Evolutionary conservation across 177 flowering plant genomes (phyloP).

Genomic region (Tripterygium wilfordii): DNA sequence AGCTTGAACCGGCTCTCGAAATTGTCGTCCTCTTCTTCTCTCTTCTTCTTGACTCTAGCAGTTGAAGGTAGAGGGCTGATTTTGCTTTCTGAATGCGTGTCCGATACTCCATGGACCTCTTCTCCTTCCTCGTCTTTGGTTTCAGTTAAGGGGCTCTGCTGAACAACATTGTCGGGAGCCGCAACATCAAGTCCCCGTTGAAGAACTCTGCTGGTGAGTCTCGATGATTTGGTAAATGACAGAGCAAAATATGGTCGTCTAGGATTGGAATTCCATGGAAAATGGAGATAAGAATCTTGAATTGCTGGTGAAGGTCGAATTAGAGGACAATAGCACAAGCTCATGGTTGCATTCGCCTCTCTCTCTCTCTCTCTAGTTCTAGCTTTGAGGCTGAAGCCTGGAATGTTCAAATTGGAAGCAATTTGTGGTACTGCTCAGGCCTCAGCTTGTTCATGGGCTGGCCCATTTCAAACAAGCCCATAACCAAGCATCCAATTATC

Average conservation of each 20-base stretch:
- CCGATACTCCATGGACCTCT: constrained; percentile 18
- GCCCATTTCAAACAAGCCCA: too few relatives aligned
- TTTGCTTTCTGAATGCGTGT: constrained; percentile 9
- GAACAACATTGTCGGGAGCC: constrained; percentile 11
- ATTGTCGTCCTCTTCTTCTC: constrained; percentile 22
- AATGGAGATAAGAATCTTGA: constrained; percentile 6
- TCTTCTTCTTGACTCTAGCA: constrained; percentile 23
- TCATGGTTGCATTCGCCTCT: constrained; percentile 11
- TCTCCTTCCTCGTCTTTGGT: constrained; percentile 4
- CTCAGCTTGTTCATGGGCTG: too few relatives aligned
- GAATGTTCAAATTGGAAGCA: too few relatives aligned
- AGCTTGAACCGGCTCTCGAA: constrained; percentile 40
- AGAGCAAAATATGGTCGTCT: constrained; percentile 2
- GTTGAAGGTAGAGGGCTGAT: constrained; percentile 1
- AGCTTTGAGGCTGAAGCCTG: too few relatives aligned
- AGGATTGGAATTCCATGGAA: constrained; percentile 7
- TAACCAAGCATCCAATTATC: too few relatives aligned
- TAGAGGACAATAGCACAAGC: constrained; percentile 8
- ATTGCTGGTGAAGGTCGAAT: constrained; percentile 5
- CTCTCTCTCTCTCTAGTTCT: too few relatives aligned
- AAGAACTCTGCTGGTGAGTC: constrained; percentile 14
- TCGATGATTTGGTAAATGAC: background rate
- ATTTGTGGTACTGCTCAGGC: too few relatives aligned
- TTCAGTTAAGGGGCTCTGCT: background rate
- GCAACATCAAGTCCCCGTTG: constrained; percentile 17